These are phyloP conservation scores for Starmerella apicola DNA, from an alignment of 805 yeast species.

Conservation along the genomic window DNA sequence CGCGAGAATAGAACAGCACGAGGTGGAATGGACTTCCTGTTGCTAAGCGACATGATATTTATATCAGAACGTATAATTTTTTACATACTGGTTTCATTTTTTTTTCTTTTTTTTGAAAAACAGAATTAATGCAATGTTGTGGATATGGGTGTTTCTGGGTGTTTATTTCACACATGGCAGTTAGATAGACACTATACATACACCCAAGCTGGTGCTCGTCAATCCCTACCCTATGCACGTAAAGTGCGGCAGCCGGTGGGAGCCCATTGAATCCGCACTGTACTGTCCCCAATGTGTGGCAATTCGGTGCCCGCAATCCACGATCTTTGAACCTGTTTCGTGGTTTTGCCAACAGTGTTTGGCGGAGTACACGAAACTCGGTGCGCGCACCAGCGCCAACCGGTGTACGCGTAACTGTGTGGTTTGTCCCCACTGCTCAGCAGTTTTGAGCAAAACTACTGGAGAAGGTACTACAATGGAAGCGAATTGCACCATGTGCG, in stretches of 20 bases:
- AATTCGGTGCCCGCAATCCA: constrained; percentile 29
- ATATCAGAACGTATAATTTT: background rate
- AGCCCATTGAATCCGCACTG: constrained; percentile 13
- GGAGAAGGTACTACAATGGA: constrained; percentile 3
- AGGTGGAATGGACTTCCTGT: background rate
- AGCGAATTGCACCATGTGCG: constrained; percentile 21
- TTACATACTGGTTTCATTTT: background rate
- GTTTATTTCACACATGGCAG: background rate
- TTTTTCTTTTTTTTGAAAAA: background rate
- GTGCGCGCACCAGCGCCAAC: constrained; percentile 21
- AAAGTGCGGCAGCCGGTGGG: background rate
- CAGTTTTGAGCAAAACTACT: too few species aligned
- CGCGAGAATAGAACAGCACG: too few species aligned
- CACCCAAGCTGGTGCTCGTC: background rate
- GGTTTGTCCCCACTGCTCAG: constrained; percentile 26
- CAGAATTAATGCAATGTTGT: background rate
- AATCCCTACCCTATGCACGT: background rate
- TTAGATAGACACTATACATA: background rate
- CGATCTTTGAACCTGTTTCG: constrained; percentile 26
- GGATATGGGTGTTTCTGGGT: background rate
- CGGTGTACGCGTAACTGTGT: constrained; percentile 28
- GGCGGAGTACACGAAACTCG: constrained; percentile 23
- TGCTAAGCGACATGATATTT: background rate
- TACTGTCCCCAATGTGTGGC: constrained; percentile 29
- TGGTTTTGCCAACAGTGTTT: constrained; percentile 30